Evolutionary conservation across 2,329 filamentous ascomycete species (phyloP).

Genomic region (Epichloe elymi): DNA sequence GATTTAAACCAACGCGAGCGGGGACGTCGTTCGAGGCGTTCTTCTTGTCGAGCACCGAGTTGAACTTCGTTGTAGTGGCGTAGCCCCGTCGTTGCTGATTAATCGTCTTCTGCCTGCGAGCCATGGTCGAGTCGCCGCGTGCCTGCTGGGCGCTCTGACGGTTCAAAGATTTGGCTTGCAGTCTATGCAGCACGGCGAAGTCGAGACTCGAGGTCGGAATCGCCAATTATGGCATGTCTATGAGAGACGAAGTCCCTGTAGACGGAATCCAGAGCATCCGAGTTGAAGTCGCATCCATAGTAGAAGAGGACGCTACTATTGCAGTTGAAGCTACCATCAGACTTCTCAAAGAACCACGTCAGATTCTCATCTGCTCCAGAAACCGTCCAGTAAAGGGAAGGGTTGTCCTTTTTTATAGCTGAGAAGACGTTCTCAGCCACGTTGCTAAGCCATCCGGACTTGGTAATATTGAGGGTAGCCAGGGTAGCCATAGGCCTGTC

Average conservation of each 20-base stretch:
- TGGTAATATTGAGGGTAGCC: conserved; percentile 84
- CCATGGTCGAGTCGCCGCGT: conserved; percentile 9
- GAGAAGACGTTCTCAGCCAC: conserved; percentile 91
- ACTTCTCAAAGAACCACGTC: conserved; percentile 97
- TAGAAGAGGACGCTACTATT: conserved; percentile 90
- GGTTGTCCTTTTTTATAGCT: conserved; percentile 85
- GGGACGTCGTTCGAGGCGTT: conserved; percentile 72
- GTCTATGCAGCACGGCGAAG: conserved; percentile 65
- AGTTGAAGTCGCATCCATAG: conserved; percentile 71
- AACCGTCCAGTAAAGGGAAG: conserved; percentile 90
- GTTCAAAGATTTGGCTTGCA: conserved; percentile 38
- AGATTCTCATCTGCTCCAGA: conserved; percentile 92
- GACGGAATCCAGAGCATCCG: conserved; percentile 56
- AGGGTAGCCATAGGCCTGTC: conserved; percentile 64
- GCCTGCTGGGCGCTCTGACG: conserved; percentile 13
- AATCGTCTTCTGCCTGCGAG: background rate
- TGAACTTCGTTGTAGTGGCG: conserved; percentile 39
- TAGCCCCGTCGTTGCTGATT: conserved; percentile 13
- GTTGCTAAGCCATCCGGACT: conserved; percentile 87
- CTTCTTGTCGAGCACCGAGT: conserved; percentile 78
- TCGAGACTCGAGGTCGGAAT: conserved; percentile 78
- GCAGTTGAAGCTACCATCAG: conserved; percentile 77
- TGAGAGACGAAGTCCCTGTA: conserved; percentile 77
- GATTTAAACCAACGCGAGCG: conserved; percentile 75
- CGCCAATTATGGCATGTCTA: conserved; percentile 75